These are phyloP conservation scores for Myriosclerotinia duriaeana DNA, from an alignment of 2,329 filamentous ascomycete species.

Conservation along the genomic window DNA sequence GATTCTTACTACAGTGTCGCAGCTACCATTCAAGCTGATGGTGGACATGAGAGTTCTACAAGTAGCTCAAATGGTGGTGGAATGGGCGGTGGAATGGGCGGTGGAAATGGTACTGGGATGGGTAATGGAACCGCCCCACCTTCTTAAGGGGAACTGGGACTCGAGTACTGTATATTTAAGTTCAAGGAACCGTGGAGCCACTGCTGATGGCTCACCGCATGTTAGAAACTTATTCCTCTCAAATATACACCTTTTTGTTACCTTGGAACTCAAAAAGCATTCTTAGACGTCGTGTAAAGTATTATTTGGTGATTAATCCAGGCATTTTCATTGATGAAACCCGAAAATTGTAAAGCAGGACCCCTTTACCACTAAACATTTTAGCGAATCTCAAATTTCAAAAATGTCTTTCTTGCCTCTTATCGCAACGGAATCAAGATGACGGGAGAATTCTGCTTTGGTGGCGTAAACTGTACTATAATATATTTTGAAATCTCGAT, in stretches of 20 bases:
- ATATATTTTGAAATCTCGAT: too few species aligned
- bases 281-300: too few species aligned
- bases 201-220: neutral
- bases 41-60: neutral
- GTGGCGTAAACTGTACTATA: too few species aligned
- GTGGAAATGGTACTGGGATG: neutral
- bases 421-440: too few species aligned
- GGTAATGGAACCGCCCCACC: neutral
- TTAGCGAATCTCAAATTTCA: too few species aligned
- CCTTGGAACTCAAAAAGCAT: neutral
- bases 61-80: neutral
- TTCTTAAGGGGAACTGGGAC: neutral
- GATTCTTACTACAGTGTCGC: conserved; percentile 5
- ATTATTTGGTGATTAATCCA: too few species aligned
- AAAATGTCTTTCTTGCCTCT: too few species aligned
- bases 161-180: neutral
- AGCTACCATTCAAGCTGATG: neutral
- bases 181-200: neutral
- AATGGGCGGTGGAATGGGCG: neutral
- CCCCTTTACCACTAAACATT: too few species aligned
- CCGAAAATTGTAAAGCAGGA: too few species aligned
- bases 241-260: neutral
- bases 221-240: neutral
- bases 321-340: too few species aligned
- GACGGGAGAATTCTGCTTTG: too few species aligned